Evolutionary conservation across 345 rosid genomes (phyloP).

Genomic region (Rhodamnia argentea): DNA sequence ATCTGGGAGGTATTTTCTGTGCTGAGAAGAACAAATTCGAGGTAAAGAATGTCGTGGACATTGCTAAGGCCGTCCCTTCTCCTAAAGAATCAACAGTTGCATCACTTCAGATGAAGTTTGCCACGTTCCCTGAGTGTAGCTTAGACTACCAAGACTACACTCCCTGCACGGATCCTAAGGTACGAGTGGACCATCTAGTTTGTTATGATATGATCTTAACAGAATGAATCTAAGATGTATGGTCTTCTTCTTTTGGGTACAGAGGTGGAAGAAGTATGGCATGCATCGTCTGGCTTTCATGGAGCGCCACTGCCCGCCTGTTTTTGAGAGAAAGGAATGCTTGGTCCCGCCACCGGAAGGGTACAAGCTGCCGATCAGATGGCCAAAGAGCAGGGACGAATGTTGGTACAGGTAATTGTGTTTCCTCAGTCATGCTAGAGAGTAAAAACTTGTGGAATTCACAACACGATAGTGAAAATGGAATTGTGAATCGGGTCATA

Average conservation of each 20-base stretch:
- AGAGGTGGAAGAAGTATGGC: conserved; percentile 97
- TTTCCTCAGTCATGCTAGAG: background rate
- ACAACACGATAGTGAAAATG: background rate
- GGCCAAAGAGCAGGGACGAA: conserved; percentile 90
- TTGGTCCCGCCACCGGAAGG: conserved; percentile 91
- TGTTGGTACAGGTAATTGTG: conserved; percentile 92
- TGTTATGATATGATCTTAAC: background rate
- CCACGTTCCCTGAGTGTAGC: conserved; percentile 71
- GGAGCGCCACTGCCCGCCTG: conserved; percentile 96
- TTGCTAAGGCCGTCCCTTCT: conserved; percentile 32
- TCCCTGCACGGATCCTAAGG: conserved; percentile 98
- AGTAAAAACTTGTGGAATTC: background rate
- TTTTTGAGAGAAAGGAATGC: conserved; percentile 79
- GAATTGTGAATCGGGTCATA: conserved; percentile 14
- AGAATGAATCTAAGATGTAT: background rate
- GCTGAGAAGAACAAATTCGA: conserved; percentile 40
- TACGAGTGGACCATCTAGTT: background rate
- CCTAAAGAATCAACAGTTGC: conserved; percentile 31
- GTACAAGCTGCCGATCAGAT: conserved; percentile 76
- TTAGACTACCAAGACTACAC: conserved; percentile 83
- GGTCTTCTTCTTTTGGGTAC: conserved; percentile 8
- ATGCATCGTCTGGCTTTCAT: conserved; percentile 68
- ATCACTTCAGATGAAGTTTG: conserved; percentile 47
- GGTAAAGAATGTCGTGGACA: conserved; percentile 15
- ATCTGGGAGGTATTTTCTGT: conserved; percentile 81